A percentile compares a stretch with the other conserved stretches of the same genome.
phyloP scores from a whole-genome alignment of 2,329 filamentous ascomycete genomes.

The Epichloe baconii region DNA sequence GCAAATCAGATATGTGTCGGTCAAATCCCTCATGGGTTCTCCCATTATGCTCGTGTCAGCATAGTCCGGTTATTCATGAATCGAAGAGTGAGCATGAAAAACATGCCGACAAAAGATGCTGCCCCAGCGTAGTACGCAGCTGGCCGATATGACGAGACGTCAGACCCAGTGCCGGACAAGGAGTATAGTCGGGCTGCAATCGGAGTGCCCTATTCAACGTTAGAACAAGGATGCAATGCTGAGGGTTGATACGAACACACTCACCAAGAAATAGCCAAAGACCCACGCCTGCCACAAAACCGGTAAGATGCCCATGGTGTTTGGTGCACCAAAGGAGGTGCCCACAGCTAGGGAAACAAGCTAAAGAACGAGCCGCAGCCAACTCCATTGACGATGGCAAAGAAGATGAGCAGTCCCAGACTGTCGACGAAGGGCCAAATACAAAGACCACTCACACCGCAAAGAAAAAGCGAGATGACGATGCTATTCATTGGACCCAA shows the following conservation, averaged over 20 bases:
- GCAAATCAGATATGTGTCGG: too few species aligned
- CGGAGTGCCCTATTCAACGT: slow-evolving; percentile 12
- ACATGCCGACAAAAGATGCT: slow-evolving; percentile 11
- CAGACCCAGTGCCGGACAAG: slow-evolving; percentile 8
- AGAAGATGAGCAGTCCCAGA: slow-evolving; percentile 11
- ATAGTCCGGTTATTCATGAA: slow-evolving; percentile 2
- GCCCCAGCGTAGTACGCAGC: slow-evolving; percentile 17
- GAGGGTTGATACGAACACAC: background rate
- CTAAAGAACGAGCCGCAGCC: slow-evolving; percentile 18
- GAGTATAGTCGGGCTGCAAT: slow-evolving; percentile 16
- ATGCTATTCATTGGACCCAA: slow-evolving; percentile 16
- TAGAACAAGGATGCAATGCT: background rate
- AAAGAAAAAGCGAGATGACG: slow-evolving; percentile 13
- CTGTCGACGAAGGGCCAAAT: slow-evolving; percentile 16
- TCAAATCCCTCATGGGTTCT: too few species aligned
- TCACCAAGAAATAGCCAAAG: slow-evolving; percentile 16
- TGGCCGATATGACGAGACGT: slow-evolving; percentile 12
- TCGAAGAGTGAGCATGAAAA: slow-evolving; percentile 8
- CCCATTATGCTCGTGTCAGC: slow-evolving; percentile 2
- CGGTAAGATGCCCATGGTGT: slow-evolving; percentile 14
- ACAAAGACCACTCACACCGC: slow-evolving; percentile 12
- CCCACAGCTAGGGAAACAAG: slow-evolving; percentile 13
- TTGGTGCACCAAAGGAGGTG: slow-evolving; percentile 11
- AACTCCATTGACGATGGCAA: slow-evolving; percentile 15
- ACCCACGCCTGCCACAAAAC: slow-evolving; percentile 17